Conservation (phyloP, 768 basidiomycete genomes). For the Kwoniella shandongensis region DNA sequence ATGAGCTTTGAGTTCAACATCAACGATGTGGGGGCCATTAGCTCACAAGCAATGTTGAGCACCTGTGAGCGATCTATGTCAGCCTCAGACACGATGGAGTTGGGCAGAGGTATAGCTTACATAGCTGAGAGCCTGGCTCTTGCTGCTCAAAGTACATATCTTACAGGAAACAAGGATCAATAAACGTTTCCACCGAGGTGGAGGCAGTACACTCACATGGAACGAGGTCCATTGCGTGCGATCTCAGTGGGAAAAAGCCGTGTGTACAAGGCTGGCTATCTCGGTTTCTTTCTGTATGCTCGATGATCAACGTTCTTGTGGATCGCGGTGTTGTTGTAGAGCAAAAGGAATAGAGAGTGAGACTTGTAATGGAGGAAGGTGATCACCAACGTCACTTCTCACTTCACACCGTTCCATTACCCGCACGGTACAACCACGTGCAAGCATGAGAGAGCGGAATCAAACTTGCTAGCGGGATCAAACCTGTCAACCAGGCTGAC, state of each 20-base stretch:
- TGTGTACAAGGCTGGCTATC: not conserved
- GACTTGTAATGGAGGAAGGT: too few relatives aligned
- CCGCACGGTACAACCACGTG: not conserved
- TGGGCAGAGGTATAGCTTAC: too few relatives aligned
- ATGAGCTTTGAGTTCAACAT: not conserved
- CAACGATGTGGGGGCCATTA: not conserved
- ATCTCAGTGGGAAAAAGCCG: not conserved
- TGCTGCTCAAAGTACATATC: constrained; percentile 48
- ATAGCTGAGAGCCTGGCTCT: constrained; percentile 45
- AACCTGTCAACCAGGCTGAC: too few relatives aligned
- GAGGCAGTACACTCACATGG: constrained; percentile 26
- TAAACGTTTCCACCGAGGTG: not conserved
- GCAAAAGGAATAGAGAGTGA: not conserved
- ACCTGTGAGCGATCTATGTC: constrained; percentile 11
- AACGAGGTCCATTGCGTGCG: constrained; percentile 35
- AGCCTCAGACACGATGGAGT: not conserved
- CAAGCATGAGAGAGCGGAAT: too few relatives aligned
- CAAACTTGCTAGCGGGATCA: too few relatives aligned
- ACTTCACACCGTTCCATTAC: not conserved
- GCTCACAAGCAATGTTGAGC: constrained; percentile 50
- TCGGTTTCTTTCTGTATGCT: too few relatives aligned
- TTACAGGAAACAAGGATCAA: constrained; percentile 4
- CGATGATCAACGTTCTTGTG: too few relatives aligned
- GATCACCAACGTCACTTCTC: not conserved
- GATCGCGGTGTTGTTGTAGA: too few relatives aligned